These are phyloP conservation scores for Batkoa obscura DNA, from an alignment of 371 early-diverging fungal species.

Conservation along the genomic window DNA sequence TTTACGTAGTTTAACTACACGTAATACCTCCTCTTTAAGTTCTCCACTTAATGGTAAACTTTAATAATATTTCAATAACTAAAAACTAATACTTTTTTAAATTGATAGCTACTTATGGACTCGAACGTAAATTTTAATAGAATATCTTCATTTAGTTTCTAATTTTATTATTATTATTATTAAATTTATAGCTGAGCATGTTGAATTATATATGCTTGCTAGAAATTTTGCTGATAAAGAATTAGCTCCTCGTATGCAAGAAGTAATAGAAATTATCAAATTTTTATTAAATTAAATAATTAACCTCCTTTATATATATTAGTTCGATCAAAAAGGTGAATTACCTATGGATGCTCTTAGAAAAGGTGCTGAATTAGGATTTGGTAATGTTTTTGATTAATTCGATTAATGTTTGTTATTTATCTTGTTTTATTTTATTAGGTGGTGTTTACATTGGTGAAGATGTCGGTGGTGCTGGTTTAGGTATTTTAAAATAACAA, in stretches of 20 bases:
- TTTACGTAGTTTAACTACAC: too few species aligned
- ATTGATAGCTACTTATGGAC: neutral
- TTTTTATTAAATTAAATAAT: neutral
- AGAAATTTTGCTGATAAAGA: slow-evolving; percentile 25
- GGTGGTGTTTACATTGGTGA: slow-evolving; percentile 16
- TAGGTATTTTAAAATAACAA: slow-evolving; percentile 12
- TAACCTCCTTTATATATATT: too few species aligned
- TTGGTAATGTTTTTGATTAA: slow-evolving; percentile 16
- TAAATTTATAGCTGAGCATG: slow-evolving; percentile 23
- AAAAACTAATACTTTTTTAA: neutral
- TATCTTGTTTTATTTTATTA: neutral
- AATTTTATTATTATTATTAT: too few species aligned
- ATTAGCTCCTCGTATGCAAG: slow-evolving; percentile 26
- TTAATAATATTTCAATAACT: neutral
- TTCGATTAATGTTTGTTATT: neutral
- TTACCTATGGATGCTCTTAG: slow-evolving; percentile 25
- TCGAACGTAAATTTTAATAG: neutral
- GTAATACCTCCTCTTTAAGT: neutral
- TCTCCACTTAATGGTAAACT: neutral
- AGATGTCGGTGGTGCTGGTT: slow-evolving; percentile 21
- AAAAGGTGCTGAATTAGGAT: slow-evolving; percentile 29
- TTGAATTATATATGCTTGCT: slow-evolving; percentile 19
- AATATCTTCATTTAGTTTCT: too few species aligned
- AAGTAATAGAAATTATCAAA: slow-evolving; percentile 7
- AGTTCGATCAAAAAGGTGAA: slow-evolving; percentile 24